These are phyloP conservation scores for Neopestalotiopsis clavispora DNA, from an alignment of 2,329 filamentous ascomycete genomes.

Conservation along the genomic window DNA sequence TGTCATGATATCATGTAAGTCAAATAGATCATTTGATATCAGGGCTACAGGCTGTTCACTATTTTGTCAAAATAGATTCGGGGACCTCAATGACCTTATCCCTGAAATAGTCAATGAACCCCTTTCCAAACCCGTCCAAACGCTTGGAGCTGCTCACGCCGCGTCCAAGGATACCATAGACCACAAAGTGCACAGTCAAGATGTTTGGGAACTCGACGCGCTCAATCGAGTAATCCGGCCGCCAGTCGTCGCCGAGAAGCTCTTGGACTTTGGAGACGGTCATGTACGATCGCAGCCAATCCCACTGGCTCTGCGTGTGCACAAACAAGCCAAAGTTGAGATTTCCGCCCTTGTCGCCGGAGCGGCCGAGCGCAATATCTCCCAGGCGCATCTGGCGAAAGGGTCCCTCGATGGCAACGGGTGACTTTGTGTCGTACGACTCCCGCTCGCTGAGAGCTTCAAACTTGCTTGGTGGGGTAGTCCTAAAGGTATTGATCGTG, in stretches of 20 bases:
- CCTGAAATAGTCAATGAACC: constrained; percentile 36
- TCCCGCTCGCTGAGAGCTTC: not conserved
- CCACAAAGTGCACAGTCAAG: constrained; percentile 46
- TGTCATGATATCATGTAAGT: too few species aligned
- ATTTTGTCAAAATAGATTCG: not conserved
- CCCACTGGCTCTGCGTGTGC: constrained; percentile 35
- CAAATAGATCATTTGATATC: too few species aligned
- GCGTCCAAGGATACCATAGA: constrained; percentile 43
- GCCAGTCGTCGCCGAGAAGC: constrained; percentile 44
- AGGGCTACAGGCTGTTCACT: too few species aligned
- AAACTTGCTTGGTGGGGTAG: not conserved
- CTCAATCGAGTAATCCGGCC: constrained; percentile 40
- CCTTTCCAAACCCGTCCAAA: constrained; percentile 50
- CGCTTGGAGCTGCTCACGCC: constrained; percentile 47
- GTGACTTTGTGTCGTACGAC: constrained; percentile 5
- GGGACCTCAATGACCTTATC: constrained; percentile 1
- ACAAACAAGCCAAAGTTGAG: constrained; percentile 24
- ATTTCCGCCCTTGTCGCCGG: constrained; percentile 26
- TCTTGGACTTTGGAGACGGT: constrained; percentile 37
- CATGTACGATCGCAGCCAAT: constrained; percentile 41
- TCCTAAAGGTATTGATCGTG: not conserved
- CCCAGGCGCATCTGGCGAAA: constrained; percentile 15
- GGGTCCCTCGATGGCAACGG: not conserved
- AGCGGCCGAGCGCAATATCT: constrained; percentile 22
- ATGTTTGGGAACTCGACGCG: constrained; percentile 44